A percentile compares a stretch with the other conserved stretches of the same genome.
phyloP scores from a whole-genome alignment of 192 early-diverging fungal genomes.

The Linnemannia schmuckeri region DNA sequence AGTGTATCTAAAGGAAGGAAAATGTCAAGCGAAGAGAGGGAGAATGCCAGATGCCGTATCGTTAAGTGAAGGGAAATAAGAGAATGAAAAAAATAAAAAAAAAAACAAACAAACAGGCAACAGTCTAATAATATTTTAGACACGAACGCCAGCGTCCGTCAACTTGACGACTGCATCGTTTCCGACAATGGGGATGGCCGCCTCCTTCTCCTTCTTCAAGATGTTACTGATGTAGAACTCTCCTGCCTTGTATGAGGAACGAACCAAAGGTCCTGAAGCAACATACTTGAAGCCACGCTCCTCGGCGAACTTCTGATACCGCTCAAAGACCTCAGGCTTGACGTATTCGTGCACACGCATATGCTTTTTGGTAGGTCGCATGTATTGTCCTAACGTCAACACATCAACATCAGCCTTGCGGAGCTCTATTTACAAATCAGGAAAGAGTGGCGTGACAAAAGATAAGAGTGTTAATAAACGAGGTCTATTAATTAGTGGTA shows the following conservation, averaged over 20 bases:
- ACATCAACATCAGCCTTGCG: constrained; percentile 89
- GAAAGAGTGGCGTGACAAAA: background rate
- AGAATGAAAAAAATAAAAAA: background rate
- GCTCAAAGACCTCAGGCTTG: constrained; percentile 90
- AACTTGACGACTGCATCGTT: constrained; percentile 55
- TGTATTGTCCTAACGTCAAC: constrained; percentile 98
- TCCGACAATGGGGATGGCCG: constrained; percentile 26
- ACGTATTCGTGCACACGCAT: constrained; percentile 98
- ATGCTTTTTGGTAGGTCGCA: constrained; percentile 99
- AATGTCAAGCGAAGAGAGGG: background rate
- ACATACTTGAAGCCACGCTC: constrained; percentile 95
- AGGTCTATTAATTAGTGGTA: too few species aligned
- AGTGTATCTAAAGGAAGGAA: background rate
- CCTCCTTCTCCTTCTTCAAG: constrained; percentile 65
- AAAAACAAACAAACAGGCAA: background rate
- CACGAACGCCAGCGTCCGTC: constrained; percentile 40
- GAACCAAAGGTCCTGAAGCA: constrained; percentile 94
- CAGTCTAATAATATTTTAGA: constrained; percentile 13
- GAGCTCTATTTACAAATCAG: constrained; percentile 65
- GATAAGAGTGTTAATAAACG: background rate
- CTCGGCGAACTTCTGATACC: constrained; percentile 85
- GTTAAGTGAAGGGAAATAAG: background rate
- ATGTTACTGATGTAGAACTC: constrained; percentile 97
- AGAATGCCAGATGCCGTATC: background rate
- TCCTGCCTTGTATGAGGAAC: constrained; percentile 97